Base-by-base conservation (phyloP, 1,139 yeast species). In the Lodderomyces elongisporus region DNA sequence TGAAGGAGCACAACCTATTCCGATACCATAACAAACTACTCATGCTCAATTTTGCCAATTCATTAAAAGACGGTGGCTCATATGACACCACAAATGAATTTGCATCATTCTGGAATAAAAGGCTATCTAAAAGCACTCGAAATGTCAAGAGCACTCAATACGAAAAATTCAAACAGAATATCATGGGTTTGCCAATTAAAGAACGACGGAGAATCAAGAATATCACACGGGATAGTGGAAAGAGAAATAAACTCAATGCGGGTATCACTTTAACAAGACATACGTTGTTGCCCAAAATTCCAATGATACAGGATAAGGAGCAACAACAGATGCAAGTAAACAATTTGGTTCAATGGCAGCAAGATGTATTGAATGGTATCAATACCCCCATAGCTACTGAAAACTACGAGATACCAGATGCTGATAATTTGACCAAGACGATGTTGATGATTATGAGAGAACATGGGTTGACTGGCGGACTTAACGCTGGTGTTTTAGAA, bases 291-390 rank as follows among this genome's bases (percentile, higher is more conserved):
- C 97, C 98, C 1, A 85, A 83, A 48, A 80, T 91, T 14, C 98
- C 99, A 4, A 79, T 83, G 54, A 77, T 82, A 24, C 74, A 77
- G 42, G 80, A 75, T 42, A 68, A 73, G 40, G 77, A 57, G 39
- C 70, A 67, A 44, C 75, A 66, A 44, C 74, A 64, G 42, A 51
- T 66, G 37, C 72, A 63, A 40, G 71, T 69, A 25, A 66, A 79
- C 49, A 73, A 78, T 56, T 63, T 88, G 46, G 73, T 78, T 35
- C 82, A 82, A 46, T 88, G 96, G 94, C 88, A 93, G 18, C 96
- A 88, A 55, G 98, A 93, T 53, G 88, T 91, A 17, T 74, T 83
- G 33, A 89, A 82, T 51, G 94, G 94, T n/a, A 76, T 87, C 36
- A 87, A 85, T 46, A 77, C 93, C 2, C 94, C 94, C 4, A 65